phyloP scores from a whole-genome alignment of 306 rosid species.

The Medicago lupulina region DNA sequence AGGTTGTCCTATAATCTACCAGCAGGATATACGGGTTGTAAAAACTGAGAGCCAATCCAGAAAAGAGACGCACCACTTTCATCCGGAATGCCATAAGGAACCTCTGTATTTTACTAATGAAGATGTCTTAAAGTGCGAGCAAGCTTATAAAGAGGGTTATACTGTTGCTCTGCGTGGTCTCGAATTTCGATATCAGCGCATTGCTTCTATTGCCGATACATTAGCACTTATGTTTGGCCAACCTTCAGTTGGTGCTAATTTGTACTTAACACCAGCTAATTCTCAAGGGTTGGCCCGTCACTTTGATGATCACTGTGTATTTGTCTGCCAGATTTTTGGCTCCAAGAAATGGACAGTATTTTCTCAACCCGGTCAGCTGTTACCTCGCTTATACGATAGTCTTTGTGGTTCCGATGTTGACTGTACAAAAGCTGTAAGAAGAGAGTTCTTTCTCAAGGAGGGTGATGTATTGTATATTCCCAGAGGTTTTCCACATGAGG shows the following conservation, averaged over 20 bases:
- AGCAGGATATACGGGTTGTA: slow-evolving; percentile 80
- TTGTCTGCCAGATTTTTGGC: slow-evolving; percentile 85
- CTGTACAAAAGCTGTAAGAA: slow-evolving; percentile 45
- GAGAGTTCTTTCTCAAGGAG: slow-evolving; percentile 61
- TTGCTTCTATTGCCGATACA: slow-evolving; percentile 72
- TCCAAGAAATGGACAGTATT: slow-evolving; percentile 74
- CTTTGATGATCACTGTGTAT: slow-evolving; percentile 87
- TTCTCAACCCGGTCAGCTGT: slow-evolving; percentile 53
- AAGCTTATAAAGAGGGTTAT: slow-evolving; percentile 78
- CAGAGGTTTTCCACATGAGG: slow-evolving; percentile 88
- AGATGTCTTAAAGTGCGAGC: slow-evolving; percentile 59
- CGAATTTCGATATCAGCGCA: slow-evolving; percentile 69
- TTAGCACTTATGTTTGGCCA: slow-evolving; percentile 81
- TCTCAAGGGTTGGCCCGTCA: slow-evolving; percentile 89
- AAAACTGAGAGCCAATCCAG: slow-evolving; percentile 58
- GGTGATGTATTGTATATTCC: slow-evolving; percentile 87
- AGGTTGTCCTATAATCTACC: slow-evolving; percentile 76
- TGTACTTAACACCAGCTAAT: slow-evolving; percentile 89
- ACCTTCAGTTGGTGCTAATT: slow-evolving; percentile 88
- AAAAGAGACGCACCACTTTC: slow-evolving; percentile 70
- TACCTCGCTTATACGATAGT: slow-evolving; percentile 80
- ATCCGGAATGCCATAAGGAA: slow-evolving; percentile 48
- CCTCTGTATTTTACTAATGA: slow-evolving; percentile 51
- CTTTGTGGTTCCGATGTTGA: slow-evolving; percentile 56
- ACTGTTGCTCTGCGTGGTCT: slow-evolving; percentile 85